Base-by-base conservation (phyloP, 305 asterid species). In the Fraxinus albicans region DNA sequence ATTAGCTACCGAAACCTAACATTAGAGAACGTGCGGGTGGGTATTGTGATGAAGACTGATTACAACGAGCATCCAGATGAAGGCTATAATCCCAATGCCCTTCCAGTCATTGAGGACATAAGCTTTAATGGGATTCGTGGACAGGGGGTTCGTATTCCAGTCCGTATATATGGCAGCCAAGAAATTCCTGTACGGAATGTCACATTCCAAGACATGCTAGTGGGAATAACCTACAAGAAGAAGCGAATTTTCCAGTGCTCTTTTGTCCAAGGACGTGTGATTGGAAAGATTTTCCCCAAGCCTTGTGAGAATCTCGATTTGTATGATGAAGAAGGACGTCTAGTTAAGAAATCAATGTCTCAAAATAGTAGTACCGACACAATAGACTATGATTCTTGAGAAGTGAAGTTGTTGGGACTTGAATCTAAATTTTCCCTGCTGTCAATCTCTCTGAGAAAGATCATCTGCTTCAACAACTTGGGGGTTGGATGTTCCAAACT, bases 221-320 rank as follows among this genome's bases (percentile, higher is more conserved):
- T 95, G 3, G 98, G 98, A 73, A 92, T 93, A 83, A 90, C 95
- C 23, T 95, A 95, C 92, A 95, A 95, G 92, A 95, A 95, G 89
- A 95, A 95, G 85, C 88, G 88, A 47, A 94, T 95, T 33, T 94
- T 95, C 87, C 99, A 94, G 90, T 95, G 99, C 79, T 89, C 98
- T 47, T 93, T 79, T 77, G 97, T 95, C 63, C 89, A 92, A 80
- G 98, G 99, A 25, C 97, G 95, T 53, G 99, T 87, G 79, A 88
- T 93, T 23, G 99, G 99, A 23, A 92, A 83, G 86, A 90, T 94
- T 15, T 94, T 92, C 84, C 99, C 98, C 8, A 23, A 87, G 55
- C 99, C 99, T 7, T 94, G 99, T 63, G 97, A 91, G 79, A 86
- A 94, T 87, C 98, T 95, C 81, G 97, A 94, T 84, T 86, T 91